Percentiles rank a stretch among this genome's conserved stretches.
These are phyloP conservation scores for Dendrobium officinale DNA, from an alignment of 106 monocot species.

Conservation along the genomic window DNA sequence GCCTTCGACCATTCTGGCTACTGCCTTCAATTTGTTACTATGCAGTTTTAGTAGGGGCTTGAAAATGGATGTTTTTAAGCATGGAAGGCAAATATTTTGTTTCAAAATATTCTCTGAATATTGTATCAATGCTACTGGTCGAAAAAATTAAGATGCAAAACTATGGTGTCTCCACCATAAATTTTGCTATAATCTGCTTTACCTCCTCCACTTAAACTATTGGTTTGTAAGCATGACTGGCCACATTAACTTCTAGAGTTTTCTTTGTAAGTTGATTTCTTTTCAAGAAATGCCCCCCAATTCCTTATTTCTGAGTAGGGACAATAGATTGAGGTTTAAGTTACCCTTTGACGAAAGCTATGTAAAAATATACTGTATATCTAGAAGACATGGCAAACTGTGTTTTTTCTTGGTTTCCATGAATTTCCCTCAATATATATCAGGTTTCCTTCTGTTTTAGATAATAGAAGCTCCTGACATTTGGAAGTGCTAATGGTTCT, in stretches of 20 bases:
- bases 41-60: neutral
- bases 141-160: no score
- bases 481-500: neutral
- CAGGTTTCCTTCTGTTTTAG: neutral
- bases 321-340: neutral
- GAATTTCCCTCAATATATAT: no score
- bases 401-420: neutral
- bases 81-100: neutral
- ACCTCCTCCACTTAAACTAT: neutral
- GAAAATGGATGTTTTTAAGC: neutral
- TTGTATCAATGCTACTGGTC: no score
- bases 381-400: neutral
- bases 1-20: neutral
- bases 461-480: neutral
- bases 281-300: neutral
- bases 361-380: neutral
- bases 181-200: neutral
- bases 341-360: neutral
- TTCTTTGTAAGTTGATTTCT: neutral
- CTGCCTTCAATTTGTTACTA: neutral
- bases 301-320: neutral
- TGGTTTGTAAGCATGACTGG: no score
- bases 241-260: no score
- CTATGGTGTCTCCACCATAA: no score
- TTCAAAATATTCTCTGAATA: no score